Base-by-base conservation (phyloP, 106 monocot species). In the Cymbidium sinense region DNA sequence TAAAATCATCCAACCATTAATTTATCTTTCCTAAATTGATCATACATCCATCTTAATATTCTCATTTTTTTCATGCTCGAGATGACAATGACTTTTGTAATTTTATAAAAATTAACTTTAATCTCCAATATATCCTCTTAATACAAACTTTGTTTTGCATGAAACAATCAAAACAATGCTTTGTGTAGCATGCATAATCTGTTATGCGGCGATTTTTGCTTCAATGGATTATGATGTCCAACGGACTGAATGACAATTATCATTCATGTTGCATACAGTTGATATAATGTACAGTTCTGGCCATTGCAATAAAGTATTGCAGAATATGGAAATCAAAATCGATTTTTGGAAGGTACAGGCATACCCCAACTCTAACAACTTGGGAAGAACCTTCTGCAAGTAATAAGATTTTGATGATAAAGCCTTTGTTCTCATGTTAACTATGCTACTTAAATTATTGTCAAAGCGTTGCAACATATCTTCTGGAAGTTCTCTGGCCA, bases 351-450 rank as follows among this genome's bases (percentile, higher is more conserved):
- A 25, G 74, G 27, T 74, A 12, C 25, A 43, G 43, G 39, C 75
- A 72, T 95, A 95, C 99, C 99, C 95, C 75, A 87, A 70, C 44
- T 92, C 89, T 51, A 90, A 77, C 82, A 99, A 82, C 70, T 85
- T 95, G 1, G 99, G 99, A 67, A 99, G 95, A 70, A 93, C 99
- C 82, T 90, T 92, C 77, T 89, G 88, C 78, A 90, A 67, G 79
- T 95, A 95, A 79, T 99, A 91, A 2, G 83, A 43, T 70, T 84
- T 86, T 23, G 92, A 80, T 76, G 90, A 88, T 77, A 85, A 81
- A 55, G 98, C 94, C 77, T 90, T 99, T 47, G 92, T 87, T 87
- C 98, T 92, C 89, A 99, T 77, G 80, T 99, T 99, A 71, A 83
- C 61, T 70, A 99, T 94, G 65, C 80, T 99, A 85, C 98, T 99